phyloP scores from a whole-genome alignment of 2,329 filamentous ascomycete genomes.

The Diplodia mutila region DNA sequence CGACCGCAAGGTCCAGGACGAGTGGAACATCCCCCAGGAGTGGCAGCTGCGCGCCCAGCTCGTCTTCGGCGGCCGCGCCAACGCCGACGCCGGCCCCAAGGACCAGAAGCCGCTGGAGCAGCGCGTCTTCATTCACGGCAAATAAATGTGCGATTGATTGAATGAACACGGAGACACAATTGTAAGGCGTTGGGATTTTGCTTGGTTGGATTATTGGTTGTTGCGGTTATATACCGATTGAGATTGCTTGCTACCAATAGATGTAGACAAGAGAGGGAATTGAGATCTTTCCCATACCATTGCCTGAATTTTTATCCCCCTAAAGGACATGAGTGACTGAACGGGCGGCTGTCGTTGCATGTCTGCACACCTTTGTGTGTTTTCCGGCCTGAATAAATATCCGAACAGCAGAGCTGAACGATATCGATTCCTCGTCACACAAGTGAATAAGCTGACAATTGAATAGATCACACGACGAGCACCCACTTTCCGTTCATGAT shows the following conservation, averaged over 20 bases:
- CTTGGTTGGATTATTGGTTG: neutral
- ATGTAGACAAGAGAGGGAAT: neutral
- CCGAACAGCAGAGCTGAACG: too few species aligned
- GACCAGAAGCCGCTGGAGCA: conserved; percentile 66
- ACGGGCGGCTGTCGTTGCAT: neutral
- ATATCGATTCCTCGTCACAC: too few species aligned
- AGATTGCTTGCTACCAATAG: neutral
- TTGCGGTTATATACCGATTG: neutral
- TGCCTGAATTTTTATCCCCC: neutral
- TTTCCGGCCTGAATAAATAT: too few species aligned
- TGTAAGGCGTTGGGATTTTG: neutral
- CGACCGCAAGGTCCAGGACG: conserved; percentile 68
- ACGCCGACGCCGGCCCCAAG: conserved; percentile 64
- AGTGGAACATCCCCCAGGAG: conserved; percentile 70
- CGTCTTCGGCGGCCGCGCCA: conserved; percentile 72
- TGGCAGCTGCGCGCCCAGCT: conserved; percentile 84
- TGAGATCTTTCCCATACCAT: neutral
- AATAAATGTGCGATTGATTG: neutral
- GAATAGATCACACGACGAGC: too few species aligned
- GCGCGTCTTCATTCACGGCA: conserved; percentile 54
- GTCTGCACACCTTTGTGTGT: too few species aligned
- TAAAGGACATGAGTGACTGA: neutral
- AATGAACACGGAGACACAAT: neutral
- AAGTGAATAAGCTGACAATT: too few species aligned
- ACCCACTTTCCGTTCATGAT: too few species aligned